Base-by-base conservation (phyloP, 768 basidiomycete species). In the Clitopilus passeckerianus region DNA sequence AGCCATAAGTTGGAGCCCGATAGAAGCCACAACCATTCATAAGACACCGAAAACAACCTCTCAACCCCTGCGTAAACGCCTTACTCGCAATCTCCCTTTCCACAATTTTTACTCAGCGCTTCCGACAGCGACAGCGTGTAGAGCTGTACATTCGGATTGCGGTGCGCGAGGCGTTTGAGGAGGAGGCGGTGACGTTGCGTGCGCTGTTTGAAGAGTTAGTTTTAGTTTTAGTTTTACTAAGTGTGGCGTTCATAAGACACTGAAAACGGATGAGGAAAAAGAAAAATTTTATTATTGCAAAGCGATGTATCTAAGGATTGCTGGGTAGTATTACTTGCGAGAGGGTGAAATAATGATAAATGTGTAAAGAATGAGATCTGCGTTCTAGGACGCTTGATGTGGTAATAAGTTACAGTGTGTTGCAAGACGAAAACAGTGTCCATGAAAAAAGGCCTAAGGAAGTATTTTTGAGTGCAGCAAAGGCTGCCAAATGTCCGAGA, bases 121-220 rank as follows among this genome's bases (percentile, higher is more conserved):
- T 98, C 96, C 1, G 89, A 82, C 16, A 98, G 80, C 1, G 92
- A 85, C 5, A 99, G 84, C 5, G 96, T 84, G 68, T 95, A 98
- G 0, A 98, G 83, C 74, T 99, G 97, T 1, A 99, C 97, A 65
- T 96, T 99, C 1, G 97, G 90, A 70, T 91, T 97, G 18, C 97
- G 86, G 73, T 99, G 97, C 10, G 90, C 82, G 1, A 99, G 80
- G 5, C 97, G 91, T 73, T 95, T 98, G 67, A 95, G 80, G 33
- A 97, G 68, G 96, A 83, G 12, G 88, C 87, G 61, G 95, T 83
- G 58, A 91, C 92, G 65, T 89, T 86, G 57, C 90, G 89, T 8
- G 96, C 93, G 10, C 96, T 98, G 74, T n/a, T n/a, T 18, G 27
- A 41, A 43, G 44, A 30, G 18, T 37, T 46, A 55, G 27, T 56